A percentile compares a stretch with the other conserved stretches of the same genome.
phyloP scores from a whole-genome alignment of 2,329 filamentous ascomycete species.

The Diaporthe longicolla region DNA sequence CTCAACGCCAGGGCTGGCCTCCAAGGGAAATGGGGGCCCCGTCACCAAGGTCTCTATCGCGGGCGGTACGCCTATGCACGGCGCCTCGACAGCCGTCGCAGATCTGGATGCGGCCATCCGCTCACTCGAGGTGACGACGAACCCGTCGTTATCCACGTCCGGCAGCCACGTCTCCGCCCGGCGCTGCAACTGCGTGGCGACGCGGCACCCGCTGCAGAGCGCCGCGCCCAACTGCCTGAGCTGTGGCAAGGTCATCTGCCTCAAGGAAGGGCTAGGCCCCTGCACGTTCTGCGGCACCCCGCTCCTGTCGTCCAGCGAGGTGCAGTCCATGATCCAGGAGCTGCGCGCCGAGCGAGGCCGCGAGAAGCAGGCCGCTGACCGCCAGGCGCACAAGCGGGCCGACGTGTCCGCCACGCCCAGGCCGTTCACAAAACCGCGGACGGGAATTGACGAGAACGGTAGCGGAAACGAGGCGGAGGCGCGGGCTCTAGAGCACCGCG shows the following conservation, averaged over 20 bases:
- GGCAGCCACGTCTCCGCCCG: slow-evolving; percentile 69
- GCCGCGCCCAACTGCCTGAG: slow-evolving; percentile 93
- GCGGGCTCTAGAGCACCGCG: slow-evolving; percentile 82
- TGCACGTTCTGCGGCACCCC: slow-evolving; percentile 90
- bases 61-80: slow-evolving; percentile 86
- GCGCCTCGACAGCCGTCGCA: slow-evolving; percentile 79
- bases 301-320: slow-evolving; percentile 79
- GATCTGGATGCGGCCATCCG: slow-evolving; percentile 87
- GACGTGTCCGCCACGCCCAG: slow-evolving; percentile 74
- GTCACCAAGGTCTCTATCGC: slow-evolving; percentile 79
- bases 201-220: slow-evolving; percentile 87
- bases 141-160: slow-evolving; percentile 71
- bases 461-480: slow-evolving; percentile 68
- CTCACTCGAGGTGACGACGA: slow-evolving; percentile 90
- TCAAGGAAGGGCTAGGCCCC: slow-evolving; percentile 92
- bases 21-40: slow-evolving; percentile 54
- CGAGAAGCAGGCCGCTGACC: slow-evolving; percentile 88
- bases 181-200: slow-evolving; percentile 89
- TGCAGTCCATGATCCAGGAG: slow-evolving; percentile 87
- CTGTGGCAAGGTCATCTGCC: slow-evolving; percentile 95
- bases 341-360: slow-evolving; percentile 87
- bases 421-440: slow-evolving; percentile 69
- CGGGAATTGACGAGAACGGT: slow-evolving; percentile 52
- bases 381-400: slow-evolving; percentile 75
- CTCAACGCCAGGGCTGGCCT: slow-evolving; percentile 65